These are phyloP conservation scores for Argentina anserina DNA, from an alignment of 306 rosid species.

Conservation along the genomic window DNA sequence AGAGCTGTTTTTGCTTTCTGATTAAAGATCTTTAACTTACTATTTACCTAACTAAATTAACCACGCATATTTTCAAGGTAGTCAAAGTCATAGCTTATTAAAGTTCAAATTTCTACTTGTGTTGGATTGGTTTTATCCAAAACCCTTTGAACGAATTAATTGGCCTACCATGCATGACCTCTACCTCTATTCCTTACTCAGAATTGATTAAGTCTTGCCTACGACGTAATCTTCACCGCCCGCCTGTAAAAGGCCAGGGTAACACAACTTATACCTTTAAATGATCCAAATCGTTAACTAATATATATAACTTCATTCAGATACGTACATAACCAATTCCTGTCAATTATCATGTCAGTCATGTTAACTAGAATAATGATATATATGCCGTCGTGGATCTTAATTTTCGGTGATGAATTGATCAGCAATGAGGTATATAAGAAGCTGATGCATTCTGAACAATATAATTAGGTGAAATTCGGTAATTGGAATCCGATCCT, in stretches of 20 bases:
- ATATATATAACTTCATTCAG: too few relatives aligned
- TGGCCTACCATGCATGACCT: background rate
- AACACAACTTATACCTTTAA: too few relatives aligned
- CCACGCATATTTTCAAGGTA: slow-evolving; percentile 3
- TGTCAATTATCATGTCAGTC: too few relatives aligned
- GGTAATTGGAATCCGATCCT: too few relatives aligned
- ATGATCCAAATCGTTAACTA: too few relatives aligned
- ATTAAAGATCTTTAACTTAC: background rate
- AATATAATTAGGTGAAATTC: background rate
- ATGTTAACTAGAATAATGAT: too few relatives aligned
- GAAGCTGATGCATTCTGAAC: background rate
- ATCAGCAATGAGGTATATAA: background rate
- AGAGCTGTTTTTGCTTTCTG: background rate
- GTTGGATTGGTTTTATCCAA: background rate
- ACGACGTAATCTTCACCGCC: background rate
- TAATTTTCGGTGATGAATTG: background rate
- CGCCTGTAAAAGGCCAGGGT: too few relatives aligned
- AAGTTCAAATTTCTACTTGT: background rate
- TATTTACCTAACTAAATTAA: background rate
- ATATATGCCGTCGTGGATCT: background rate
- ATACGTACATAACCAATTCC: too few relatives aligned
- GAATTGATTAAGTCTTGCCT: background rate
- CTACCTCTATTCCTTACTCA: background rate
- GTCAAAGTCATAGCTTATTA: background rate
- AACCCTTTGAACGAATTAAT: background rate